phyloP scores from a whole-genome alignment of 345 rosid genomes.

The Lepidium africanum region DNA sequence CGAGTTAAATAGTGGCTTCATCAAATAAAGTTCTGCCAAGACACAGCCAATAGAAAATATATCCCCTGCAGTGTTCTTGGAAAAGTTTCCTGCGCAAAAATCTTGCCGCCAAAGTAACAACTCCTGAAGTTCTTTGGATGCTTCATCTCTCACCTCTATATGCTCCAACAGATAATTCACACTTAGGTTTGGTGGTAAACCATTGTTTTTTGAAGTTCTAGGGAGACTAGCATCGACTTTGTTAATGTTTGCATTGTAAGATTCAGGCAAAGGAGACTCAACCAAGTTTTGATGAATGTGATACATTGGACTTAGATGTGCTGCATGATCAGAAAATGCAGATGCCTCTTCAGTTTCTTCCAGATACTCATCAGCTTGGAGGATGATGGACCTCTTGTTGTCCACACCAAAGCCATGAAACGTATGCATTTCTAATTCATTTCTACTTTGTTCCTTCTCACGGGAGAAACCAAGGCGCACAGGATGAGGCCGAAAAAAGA shows the following conservation, averaged over 20 bases:
- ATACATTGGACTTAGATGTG: constrained; percentile 59
- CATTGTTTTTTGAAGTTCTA: constrained; percentile 26
- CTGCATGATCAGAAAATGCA: constrained; percentile 64
- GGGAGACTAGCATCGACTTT: constrained; percentile 26
- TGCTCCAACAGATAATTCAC: constrained; percentile 62
- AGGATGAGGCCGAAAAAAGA: constrained; percentile 73
- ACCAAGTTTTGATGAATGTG: constrained; percentile 23
- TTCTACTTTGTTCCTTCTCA: constrained; percentile 22
- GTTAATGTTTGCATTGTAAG: constrained; percentile 23
- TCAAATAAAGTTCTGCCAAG: constrained; percentile 72
- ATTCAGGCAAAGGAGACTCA: constrained; percentile 28
- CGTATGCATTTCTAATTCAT: constrained; percentile 27
- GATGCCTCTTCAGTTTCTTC: constrained; percentile 68
- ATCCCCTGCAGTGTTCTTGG: constrained; percentile 49
- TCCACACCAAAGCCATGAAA: constrained; percentile 35
- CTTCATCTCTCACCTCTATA: constrained; percentile 44
- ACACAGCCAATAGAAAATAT: constrained; percentile 81
- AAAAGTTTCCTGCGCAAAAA: constrained; percentile 22
- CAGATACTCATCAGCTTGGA: constrained; percentile 41
- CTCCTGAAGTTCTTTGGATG: constrained; percentile 56
- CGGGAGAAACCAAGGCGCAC: constrained; percentile 36
- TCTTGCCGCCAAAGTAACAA: constrained; percentile 68
- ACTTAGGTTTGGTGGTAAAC: constrained; percentile 38
- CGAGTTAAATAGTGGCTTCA: constrained; percentile 68
- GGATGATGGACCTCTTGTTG: constrained; percentile 36